Evolutionary conservation across 176 grass and related monocot species (phyloP).

Genomic region (Phoenix dactylifera): DNA sequence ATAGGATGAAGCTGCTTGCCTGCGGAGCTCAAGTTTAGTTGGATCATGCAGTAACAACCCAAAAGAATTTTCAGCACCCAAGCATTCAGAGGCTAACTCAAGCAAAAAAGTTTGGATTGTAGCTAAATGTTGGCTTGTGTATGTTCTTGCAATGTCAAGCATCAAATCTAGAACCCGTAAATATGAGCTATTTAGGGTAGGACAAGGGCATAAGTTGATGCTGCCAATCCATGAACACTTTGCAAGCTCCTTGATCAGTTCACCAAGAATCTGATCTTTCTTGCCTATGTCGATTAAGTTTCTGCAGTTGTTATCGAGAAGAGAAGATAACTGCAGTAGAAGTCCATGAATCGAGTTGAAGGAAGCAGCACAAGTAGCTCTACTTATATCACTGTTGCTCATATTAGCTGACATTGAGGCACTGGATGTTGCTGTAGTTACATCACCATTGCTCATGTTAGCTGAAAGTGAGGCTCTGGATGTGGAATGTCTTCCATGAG

Average conservation of each 20-base stretch:
- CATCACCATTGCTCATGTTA: constrained; percentile 33
- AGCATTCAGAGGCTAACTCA: constrained; percentile 46
- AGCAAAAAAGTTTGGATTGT: constrained; percentile 44
- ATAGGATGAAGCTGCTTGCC: constrained; percentile 76
- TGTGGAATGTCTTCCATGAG: constrained; percentile 23
- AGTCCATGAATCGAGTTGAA: constrained; percentile 92
- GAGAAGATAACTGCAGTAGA: constrained; percentile 71
- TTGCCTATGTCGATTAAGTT: constrained; percentile 35
- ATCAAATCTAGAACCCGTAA: constrained; percentile 66
- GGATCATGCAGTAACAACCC: constrained; percentile 61
- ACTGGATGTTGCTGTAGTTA: background rate
- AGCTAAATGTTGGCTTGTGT: constrained; percentile 34
- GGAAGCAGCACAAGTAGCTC: constrained; percentile 17
- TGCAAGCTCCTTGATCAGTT: constrained; percentile 48
- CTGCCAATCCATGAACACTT: constrained; percentile 76
- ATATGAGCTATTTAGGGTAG: constrained; percentile 61
- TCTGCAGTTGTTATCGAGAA: constrained; percentile 75
- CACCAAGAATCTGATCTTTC: constrained; percentile 75
- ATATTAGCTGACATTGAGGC: constrained; percentile 19
- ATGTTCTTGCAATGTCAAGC: constrained; percentile 55
- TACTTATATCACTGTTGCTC: constrained; percentile 28
- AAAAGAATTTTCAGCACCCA: constrained; percentile 33
- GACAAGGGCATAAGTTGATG: constrained; percentile 48
- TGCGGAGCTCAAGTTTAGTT: constrained; percentile 60
- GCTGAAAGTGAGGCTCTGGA: constrained; percentile 11